A percentile compares a stretch with the other conserved stretches of the same genome.
These are phyloP conservation scores for Persicaria maculosa DNA, from an alignment of 148 eudicot genomes.

Conservation along the genomic window DNA sequence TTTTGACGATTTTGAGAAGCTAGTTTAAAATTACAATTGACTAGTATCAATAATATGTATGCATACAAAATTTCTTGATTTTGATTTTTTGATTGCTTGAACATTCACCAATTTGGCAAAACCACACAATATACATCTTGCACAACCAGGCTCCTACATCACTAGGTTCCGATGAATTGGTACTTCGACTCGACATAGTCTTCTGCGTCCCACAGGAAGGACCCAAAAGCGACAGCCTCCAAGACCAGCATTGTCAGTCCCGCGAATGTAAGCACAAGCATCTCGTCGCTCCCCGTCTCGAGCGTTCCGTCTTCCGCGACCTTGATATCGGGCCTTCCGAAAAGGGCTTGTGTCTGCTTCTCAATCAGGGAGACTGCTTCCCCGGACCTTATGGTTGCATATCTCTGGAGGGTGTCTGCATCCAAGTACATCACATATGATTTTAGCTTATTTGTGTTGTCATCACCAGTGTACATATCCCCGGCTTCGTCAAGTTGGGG, in stretches of 20 bases:
- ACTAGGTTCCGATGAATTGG: conserved; percentile 46
- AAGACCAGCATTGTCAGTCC: conserved; percentile 76
- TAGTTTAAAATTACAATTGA: not conserved
- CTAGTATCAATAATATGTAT: not conserved
- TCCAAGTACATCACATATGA: conserved; percentile 94
- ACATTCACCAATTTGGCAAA: not conserved
- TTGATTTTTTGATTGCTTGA: not conserved
- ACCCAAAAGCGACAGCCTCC: conserved; percentile 93
- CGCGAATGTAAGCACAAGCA: conserved; percentile 37
- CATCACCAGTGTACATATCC: conserved; percentile 29
- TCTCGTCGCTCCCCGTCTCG: conserved; percentile 54
- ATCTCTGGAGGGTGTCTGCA: conserved; percentile 82
- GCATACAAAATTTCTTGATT: conserved; percentile 10
- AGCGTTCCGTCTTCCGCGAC: conserved; percentile 53
- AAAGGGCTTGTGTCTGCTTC: conserved; percentile 89
- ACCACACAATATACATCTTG: conserved; percentile 5
- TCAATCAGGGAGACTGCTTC: conserved; percentile 87
- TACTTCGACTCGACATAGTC: conserved; percentile 73
- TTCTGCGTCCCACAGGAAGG: conserved; percentile 94
- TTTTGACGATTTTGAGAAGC: not conserved
- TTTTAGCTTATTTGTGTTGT: conserved; percentile 44
- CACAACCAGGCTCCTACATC: not conserved
- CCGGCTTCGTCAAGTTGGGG: conserved; percentile 50
- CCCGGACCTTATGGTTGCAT: conserved; percentile 79
- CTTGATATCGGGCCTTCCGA: conserved; percentile 83